phyloP scores from a whole-genome alignment of 306 rosid species.

The Quercus glauca region DNA sequence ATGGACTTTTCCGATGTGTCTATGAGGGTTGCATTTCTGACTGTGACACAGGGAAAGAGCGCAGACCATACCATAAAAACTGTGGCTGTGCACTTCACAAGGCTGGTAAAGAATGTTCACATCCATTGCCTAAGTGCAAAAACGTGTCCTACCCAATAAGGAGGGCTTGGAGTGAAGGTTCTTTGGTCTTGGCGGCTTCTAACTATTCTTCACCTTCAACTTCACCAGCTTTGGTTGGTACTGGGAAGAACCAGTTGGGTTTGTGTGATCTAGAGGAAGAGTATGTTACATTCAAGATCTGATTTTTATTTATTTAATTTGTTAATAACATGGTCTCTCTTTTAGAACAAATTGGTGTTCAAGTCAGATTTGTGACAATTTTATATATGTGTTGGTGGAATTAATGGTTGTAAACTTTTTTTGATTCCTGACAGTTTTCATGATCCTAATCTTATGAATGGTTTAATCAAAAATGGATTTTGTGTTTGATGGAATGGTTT shows the following conservation, averaged over 20 bases:
- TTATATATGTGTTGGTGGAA: neutral
- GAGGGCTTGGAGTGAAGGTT: constrained; percentile 43
- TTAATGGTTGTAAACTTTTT: neutral
- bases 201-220: constrained; percentile 23
- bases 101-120: neutral
- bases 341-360: neutral
- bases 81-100: constrained; percentile 2
- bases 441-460: neutral
- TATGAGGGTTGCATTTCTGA: neutral
- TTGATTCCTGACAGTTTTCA: neutral
- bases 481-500: neutral
- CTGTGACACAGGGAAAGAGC: neutral
- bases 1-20: constrained; percentile 19
- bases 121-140: neutral
- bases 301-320: neutral
- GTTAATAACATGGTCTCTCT: neutral
- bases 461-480: neutral
- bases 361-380: neutral
- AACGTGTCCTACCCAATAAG: constrained; percentile 36
- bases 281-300: constrained; percentile 15
- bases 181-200: constrained; percentile 18
- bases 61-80: neutral
- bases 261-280: constrained; percentile 12
- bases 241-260: neutral
- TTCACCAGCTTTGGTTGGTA: neutral